These are phyloP conservation scores for Suhomyces coccinellae DNA, from an alignment of 1,139 yeast genomes.

Conservation along the genomic window DNA sequence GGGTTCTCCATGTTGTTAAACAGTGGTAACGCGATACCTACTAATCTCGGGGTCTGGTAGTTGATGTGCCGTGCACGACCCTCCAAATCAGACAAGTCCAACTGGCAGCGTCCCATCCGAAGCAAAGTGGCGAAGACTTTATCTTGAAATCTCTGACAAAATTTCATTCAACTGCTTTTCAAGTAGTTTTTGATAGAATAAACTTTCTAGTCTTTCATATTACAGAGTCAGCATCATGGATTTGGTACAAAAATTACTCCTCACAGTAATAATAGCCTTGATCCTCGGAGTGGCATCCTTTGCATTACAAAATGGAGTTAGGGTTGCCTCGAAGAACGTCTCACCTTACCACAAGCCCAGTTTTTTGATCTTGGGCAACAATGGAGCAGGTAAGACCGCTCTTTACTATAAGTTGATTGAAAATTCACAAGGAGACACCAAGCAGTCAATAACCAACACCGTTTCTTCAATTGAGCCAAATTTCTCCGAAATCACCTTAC, in stretches of 20 bases:
- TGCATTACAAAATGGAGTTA: conserved; percentile 15
- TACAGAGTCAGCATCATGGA: conserved; percentile 19
- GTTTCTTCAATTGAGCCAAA: conserved; percentile 49
- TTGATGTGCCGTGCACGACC: background rate
- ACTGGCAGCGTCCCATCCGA: no score
- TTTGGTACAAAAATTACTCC: conserved; percentile 19
- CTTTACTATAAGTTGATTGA: conserved; percentile 44
- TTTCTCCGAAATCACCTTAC: conserved; percentile 30
- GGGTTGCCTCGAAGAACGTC: conserved; percentile 16
- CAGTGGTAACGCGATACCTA: background rate
- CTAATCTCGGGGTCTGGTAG: background rate
- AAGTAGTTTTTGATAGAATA: background rate
- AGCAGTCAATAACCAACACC: conserved; percentile 26
- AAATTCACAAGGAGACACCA: conserved; percentile 15
- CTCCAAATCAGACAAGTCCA: no score
- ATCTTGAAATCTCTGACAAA: background rate
- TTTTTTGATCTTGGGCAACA: conserved; percentile 71
- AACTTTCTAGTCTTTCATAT: background rate
- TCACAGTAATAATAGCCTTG: conserved; percentile 22
- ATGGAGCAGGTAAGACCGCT: conserved; percentile 74
- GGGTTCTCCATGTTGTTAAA: conserved; percentile 71
- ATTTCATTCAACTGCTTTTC: background rate
- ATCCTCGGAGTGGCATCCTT: conserved; percentile 19
- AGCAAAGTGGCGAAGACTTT: background rate
- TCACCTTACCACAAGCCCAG: conserved; percentile 45